Base-by-base conservation (phyloP, 495 filamentous ascomycete genomes). In the Aspergillus bridgeri region DNA sequence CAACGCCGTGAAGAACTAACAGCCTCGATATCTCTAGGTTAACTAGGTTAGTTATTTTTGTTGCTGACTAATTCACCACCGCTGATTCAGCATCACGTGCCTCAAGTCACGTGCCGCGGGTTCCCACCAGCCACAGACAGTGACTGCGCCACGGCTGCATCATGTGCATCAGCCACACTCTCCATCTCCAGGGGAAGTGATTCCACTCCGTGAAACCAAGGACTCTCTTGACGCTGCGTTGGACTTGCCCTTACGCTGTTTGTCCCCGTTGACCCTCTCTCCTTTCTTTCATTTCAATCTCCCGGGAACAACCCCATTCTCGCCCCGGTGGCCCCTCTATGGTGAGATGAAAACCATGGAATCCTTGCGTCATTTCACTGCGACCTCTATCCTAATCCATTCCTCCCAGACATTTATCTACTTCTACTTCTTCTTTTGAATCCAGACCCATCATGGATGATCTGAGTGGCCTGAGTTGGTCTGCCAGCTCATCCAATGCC, bases 391-490 rank as follows among this genome's bases (percentile, higher is more conserved):
- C 60, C 64, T 62, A 62, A 64, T 55, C 24, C 58, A 50, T 56
- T 53, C 47, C 48, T 47, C 61, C 61, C 61, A 68, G 60, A 68
- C 64, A 53, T 47, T 47, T 60, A 23, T 27, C 24, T 38, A 15
- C 33, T 21, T 27, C 24, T 38, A 15, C 33, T 21, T n/a, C 42
- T 47, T 43, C 15, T 50, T 48, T 29, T 55, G 25, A 24, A 44
- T 56, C 50, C 43, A 59, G 46, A 53, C 58, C 58, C 58, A 66
- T 60, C 45, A 86, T 86, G 83, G 81, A 86, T 57, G 83, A 86
- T 58, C 75, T 86, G 5, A 76, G 74, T 53, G 80, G 82, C 57
- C 66, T 86, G 58, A 81, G 77, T 66, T 86, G 81, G 82, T 76
- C 65, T 18, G 65, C 75, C 60, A 69, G 63, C 58, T 66, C 66